Evolutionary conservation across 1,284 basidiomycete species (phyloP).

Genomic region (Ustilago crameri): DNA sequence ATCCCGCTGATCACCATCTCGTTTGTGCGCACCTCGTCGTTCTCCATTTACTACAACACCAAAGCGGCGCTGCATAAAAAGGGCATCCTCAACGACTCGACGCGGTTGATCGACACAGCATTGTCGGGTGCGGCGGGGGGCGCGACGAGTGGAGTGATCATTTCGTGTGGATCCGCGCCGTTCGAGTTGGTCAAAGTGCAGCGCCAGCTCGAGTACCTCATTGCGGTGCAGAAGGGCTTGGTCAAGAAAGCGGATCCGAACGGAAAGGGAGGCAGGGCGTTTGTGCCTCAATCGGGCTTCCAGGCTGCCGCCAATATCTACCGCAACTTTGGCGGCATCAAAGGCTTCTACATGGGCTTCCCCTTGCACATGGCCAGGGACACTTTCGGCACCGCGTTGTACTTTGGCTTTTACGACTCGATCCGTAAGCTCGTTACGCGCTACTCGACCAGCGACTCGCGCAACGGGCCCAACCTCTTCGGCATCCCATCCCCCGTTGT

Average conservation of each 20-base stretch:
- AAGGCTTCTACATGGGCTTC: conserved; percentile 67
- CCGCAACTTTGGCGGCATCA: conserved; percentile 60
- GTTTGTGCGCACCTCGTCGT: conserved; percentile 90
- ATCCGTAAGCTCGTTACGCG: conserved; percentile 54
- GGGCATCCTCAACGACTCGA: conserved; percentile 26
- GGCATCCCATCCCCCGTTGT: conserved; percentile 61
- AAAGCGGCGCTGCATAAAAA: conserved; percentile 78
- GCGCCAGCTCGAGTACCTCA: conserved; percentile 88
- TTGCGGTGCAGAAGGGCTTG: conserved; percentile 79
- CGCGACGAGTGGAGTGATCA: conserved; percentile 82
- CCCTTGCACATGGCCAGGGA: conserved; percentile 60
- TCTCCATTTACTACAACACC: conserved; percentile 90
- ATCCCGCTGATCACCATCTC: conserved; percentile 96
- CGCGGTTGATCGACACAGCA: conserved; percentile 42
- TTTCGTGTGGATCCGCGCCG: conserved; percentile 72
- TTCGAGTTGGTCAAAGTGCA: conserved; percentile 94
- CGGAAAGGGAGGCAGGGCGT: conserved; percentile 20
- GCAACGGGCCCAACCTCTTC: conserved; percentile 30
- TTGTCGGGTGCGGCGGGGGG: conserved; percentile 72
- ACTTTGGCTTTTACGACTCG: conserved; percentile 67
- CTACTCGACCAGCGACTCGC: conserved; percentile 37
- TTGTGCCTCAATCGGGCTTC: conserved; percentile 59
- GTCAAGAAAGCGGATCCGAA: conserved; percentile 5
- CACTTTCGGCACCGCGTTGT: conserved; percentile 59
- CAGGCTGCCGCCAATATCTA: conserved; percentile 63